These are phyloP conservation scores for Cladosporium sp. DNA, from an alignment of 2,329 filamentous ascomycete genomes.

Conservation along the genomic window DNA sequence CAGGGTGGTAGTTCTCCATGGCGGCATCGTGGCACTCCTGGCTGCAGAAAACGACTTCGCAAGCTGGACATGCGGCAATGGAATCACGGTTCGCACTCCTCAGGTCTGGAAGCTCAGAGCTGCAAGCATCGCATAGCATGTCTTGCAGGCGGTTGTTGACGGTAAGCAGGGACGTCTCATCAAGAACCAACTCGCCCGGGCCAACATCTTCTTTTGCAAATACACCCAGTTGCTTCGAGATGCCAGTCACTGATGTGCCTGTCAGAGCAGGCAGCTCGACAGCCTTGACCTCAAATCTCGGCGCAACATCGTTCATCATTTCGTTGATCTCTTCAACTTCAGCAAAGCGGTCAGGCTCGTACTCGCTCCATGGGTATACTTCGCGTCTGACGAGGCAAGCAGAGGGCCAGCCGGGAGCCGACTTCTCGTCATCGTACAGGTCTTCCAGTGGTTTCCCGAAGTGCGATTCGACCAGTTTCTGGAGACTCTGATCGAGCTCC, in stretches of 20 bases:
- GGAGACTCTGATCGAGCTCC: constrained; percentile 11
- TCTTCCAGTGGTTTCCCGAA: constrained; percentile 10
- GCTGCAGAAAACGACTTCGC: constrained; percentile 64
- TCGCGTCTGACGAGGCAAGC: constrained; percentile 68
- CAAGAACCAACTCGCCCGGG: constrained; percentile 73
- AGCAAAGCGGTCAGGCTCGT: constrained; percentile 61
- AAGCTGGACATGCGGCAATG: constrained; percentile 54
- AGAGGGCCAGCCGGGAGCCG: constrained; percentile 61
- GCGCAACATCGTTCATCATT: constrained; percentile 68
- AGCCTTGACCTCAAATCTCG: constrained; percentile 78
- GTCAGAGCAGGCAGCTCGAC: constrained; percentile 72
- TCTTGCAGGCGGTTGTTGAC: constrained; percentile 88
- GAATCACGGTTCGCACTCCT: constrained; percentile 29
- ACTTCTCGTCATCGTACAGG: constrained; percentile 19
- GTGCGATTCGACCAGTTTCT: constrained; percentile 5
- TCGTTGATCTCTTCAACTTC: constrained; percentile 69
- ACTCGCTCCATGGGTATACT: constrained; percentile 64
- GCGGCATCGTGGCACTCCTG: constrained; percentile 58
- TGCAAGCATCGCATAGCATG: constrained; percentile 86
- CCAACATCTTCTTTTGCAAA: constrained; percentile 82
- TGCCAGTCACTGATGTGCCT: constrained; percentile 38
- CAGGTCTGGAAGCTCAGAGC: constrained; percentile 63
- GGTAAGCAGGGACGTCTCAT: constrained; percentile 83
- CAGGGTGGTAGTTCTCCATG: constrained; percentile 58
- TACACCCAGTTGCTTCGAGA: constrained; percentile 78